Base-by-base conservation (phyloP, 768 basidiomycete genomes). In the Lactifluus volemus region DNA sequence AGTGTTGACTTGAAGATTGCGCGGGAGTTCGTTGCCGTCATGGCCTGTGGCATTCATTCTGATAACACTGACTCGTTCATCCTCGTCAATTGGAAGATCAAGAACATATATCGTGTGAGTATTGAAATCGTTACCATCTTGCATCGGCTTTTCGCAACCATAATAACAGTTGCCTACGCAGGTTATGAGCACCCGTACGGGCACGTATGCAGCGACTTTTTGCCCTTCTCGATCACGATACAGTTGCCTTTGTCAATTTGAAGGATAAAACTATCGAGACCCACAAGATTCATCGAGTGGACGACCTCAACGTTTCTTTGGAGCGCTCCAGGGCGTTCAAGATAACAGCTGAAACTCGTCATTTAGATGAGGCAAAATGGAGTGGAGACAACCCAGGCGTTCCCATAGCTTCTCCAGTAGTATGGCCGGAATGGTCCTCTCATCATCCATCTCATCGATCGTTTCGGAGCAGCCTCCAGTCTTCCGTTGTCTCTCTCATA, bases 1-100 rank as follows among this genome's bases (percentile, higher is more conserved):
- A 15, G 39, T 15, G 47, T 49, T 25, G 55, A 56, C 9, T 49
- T 56, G 55, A 56, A 56, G 55, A 56, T 56, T 21, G 55, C 21
- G 17, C 45, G 55, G 17, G 55, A 56, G 8, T 49, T 56, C 39
- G 15, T 56, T 3, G 47, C 34, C 10, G 21, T 56, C 34, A 56
- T 56, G 55, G 25, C 21, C 0, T 38, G 55, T 8, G 36, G 47
- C 25, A 34, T 34, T 34, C 32, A 34, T 34, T 1, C 32, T 34
- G 1, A 25, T 25, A 25, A 2, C 32, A 6, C 5, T 34, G 32
- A 34, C 5, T 6, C 32, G 32, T 34, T 34, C 32, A 6, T 34
- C 32, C 44, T 55, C 10, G 15, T 55, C 4, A 21, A 55, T 32
- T 48, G 55, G 55, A 38, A 7, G 19, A 14, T n/a, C 32, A 19